Percentiles rank a stretch among this genome's conserved stretches.
Conservation (phyloP, 2,329 filamentous ascomycete genomes). For the Endothia cerciana region DNA sequence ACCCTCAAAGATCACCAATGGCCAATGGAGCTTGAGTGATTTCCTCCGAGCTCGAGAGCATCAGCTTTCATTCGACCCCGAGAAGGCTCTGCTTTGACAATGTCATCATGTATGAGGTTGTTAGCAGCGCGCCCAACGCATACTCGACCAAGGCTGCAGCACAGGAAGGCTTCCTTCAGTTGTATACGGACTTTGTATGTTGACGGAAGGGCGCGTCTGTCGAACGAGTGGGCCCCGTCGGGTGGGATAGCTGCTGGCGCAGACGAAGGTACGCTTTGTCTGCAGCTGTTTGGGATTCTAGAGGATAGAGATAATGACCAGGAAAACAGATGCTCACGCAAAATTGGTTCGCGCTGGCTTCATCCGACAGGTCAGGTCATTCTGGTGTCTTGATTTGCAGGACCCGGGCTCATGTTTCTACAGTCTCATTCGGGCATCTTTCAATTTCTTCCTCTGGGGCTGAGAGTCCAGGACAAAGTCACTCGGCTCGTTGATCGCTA, state of each 20-base stretch:
- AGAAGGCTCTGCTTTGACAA: conserved; percentile 10
- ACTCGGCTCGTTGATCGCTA: conserved; percentile 85
- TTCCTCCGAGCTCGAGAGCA: neutral
- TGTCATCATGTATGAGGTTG: conserved; percentile 22
- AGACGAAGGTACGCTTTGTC: conserved; percentile 51
- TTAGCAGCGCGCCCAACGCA: conserved; percentile 7
- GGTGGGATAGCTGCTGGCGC: conserved; percentile 65
- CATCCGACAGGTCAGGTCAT: conserved; percentile 64
- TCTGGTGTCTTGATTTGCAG: neutral
- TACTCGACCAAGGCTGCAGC: conserved; percentile 12
- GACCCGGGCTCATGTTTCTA: conserved; percentile 13
- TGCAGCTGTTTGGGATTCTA: neutral
- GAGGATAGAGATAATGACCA: conserved; percentile 11
- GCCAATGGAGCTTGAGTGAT: neutral
- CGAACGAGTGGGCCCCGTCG: conserved; percentile 79
- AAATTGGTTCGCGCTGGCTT: conserved; percentile 74
- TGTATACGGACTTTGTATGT: conserved; percentile 28
- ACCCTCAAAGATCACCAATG: neutral
- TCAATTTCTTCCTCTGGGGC: conserved; percentile 84
- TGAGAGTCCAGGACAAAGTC: conserved; percentile 86
- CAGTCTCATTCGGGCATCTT: conserved; percentile 89
- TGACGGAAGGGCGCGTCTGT: conserved; percentile 55
- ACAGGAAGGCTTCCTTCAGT: neutral
- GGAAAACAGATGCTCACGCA: conserved; percentile 60
- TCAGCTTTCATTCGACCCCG: neutral